These are phyloP conservation scores for Sordariomycetes sp. DNA, from an alignment of 2,329 filamentous ascomycete species.

Conservation along the genomic window DNA sequence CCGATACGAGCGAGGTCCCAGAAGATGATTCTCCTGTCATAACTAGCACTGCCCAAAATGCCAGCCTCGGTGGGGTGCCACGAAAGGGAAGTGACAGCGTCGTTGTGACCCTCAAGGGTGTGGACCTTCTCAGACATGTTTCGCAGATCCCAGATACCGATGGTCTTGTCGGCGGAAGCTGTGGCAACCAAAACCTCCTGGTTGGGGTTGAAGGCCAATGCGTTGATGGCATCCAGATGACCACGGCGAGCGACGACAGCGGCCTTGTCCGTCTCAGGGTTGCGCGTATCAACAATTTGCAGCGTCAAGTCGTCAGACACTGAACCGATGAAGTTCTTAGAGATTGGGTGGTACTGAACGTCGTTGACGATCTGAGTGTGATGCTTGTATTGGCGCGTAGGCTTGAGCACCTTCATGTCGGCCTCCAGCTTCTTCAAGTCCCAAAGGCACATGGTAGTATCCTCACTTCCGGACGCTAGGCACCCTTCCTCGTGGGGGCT, in stretches of 20 bases:
- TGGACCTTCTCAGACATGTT: conserved; percentile 87
- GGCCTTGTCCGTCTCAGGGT: conserved; percentile 53
- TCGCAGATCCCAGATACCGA: conserved; percentile 90
- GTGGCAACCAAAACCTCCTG: conserved; percentile 88
- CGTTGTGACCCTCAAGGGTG: conserved; percentile 77
- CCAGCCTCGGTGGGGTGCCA: conserved; percentile 92
- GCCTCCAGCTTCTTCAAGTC: conserved; percentile 71
- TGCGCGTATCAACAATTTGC: conserved; percentile 82
- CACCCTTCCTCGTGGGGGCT: conserved; percentile 75
- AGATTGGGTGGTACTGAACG: conserved; percentile 87
- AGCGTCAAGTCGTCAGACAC: conserved; percentile 93
- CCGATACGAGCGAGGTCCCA: conserved; percentile 92
- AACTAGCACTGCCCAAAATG: conserved; percentile 83
- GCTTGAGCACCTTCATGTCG: conserved; percentile 60
- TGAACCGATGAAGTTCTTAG: conserved; percentile 77
- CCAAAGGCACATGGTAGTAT: conserved; percentile 88
- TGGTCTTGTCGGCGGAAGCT: conserved; percentile 88
- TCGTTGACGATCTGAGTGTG: conserved; percentile 93
- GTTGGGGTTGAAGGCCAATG: conserved; percentile 87
- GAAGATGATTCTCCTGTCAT: conserved; percentile 88
- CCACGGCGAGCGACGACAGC: conserved; percentile 63
- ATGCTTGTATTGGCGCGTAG: conserved; percentile 70
- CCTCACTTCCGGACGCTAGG: conserved; percentile 84
- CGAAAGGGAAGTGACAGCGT: conserved; percentile 81
- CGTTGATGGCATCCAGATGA: conserved; percentile 89